phyloP scores from a whole-genome alignment of 768 basidiomycete genomes.

The Tulasnella sp. region DNA sequence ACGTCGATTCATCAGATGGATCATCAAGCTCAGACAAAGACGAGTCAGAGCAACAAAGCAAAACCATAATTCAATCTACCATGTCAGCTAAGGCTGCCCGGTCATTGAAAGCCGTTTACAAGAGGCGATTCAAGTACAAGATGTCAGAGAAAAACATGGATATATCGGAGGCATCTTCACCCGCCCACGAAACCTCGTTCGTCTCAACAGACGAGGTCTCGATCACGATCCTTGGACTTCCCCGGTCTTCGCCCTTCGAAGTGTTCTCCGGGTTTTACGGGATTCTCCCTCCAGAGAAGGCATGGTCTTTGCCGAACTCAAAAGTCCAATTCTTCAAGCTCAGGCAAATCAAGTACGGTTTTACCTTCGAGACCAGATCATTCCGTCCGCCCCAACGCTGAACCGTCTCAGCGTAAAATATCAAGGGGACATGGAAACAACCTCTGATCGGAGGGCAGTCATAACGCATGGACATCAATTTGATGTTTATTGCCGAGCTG shows the following conservation, averaged over 20 bases:
- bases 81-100: neutral
- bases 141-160: slow-evolving; percentile 34
- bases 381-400: neutral
- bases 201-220: slow-evolving; percentile 38
- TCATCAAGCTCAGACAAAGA: neutral
- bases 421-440: neutral
- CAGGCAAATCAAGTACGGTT: neutral
- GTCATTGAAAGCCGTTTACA: slow-evolving; percentile 30
- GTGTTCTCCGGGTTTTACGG: neutral
- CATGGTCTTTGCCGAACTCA: neutral
- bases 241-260: slow-evolving; percentile 35
- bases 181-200: slow-evolving; percentile 35
- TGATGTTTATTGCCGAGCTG: neutral
- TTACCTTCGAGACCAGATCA: neutral
- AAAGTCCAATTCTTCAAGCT: neutral
- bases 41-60: neutral
- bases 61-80: neutral
- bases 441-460: neutral
- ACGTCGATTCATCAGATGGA: neutral
- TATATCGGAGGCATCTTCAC: slow-evolving; percentile 34
- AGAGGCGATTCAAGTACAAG: slow-evolving; percentile 37
- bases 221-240: slow-evolving; percentile 38
- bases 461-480: neutral
- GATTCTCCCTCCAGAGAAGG: neutral
- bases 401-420: neutral